These are phyloP conservation scores for Daldinia grandis DNA, from an alignment of 495 filamentous ascomycete genomes.

Conservation along the genomic window DNA sequence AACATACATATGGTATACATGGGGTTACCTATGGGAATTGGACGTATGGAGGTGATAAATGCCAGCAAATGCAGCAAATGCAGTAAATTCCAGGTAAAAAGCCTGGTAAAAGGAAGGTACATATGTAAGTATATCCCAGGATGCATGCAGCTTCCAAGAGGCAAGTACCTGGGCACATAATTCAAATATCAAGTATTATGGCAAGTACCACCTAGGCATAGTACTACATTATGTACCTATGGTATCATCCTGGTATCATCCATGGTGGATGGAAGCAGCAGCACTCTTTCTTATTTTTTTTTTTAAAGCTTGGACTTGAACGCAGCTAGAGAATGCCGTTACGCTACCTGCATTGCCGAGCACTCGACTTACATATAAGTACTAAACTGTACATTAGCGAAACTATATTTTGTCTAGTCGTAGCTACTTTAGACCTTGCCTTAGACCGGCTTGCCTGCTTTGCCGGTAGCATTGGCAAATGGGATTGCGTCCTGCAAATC, in stretches of 20 bases:
- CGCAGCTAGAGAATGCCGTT: conserved; percentile 37
- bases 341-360: conserved; percentile 39
- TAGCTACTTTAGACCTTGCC: conserved; percentile 15
- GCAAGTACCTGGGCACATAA: too few relatives aligned
- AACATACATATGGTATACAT: not conserved
- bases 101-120: conserved; percentile 12
- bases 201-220: too few relatives aligned
- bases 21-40: conserved; percentile 4
- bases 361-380: conserved; percentile 18
- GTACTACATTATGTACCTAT: too few relatives aligned
- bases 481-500: conserved; percentile 32
- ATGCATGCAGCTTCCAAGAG: too few relatives aligned
- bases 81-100: not conserved
- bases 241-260: not conserved
- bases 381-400: conserved; percentile 30
- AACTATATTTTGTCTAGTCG: conserved; percentile 24
- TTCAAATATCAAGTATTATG: too few relatives aligned
- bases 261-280: not conserved
- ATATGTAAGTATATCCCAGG: not conserved
- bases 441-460: conserved; percentile 14
- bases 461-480: conserved; percentile 40
- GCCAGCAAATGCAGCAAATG: not conserved
- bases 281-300: not conserved
- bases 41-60: conserved; percentile 5
- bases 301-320: conserved; percentile 11